phyloP scores from a whole-genome alignment of 2,329 filamentous ascomycete genomes.

The Moelleriella libera region DNA sequence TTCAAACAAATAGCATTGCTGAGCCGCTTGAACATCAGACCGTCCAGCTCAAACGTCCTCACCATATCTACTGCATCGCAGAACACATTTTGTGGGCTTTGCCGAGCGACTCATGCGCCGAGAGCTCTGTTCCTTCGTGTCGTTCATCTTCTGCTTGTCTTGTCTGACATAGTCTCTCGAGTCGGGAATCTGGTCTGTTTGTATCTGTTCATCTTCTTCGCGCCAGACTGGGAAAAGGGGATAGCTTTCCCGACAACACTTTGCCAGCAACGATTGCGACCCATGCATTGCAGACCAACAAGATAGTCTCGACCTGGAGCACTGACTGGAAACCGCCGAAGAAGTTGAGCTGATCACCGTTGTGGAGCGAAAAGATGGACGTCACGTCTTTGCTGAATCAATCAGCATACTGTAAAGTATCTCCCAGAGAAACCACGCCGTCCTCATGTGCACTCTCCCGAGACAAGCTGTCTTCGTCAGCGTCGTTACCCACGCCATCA shows the following conservation, averaged over 20 bases:
- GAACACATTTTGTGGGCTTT: constrained; percentile 1
- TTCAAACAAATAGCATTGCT: constrained; percentile 4
- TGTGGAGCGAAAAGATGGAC: constrained; percentile 17
- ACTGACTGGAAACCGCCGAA: neutral
- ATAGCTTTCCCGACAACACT: neutral
- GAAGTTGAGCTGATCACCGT: neutral
- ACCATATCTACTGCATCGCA: neutral
- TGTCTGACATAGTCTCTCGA: no score
- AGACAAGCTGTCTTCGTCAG: constrained; percentile 2
- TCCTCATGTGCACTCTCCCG: constrained; percentile 1
- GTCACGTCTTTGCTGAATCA: constrained; percentile 26
- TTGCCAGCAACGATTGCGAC: neutral
- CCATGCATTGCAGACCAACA: no score
- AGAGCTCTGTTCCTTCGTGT: neutral
- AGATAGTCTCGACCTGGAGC: no score
- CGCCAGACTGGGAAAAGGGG: neutral
- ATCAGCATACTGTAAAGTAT: constrained; percentile 7
- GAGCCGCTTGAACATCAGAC: constrained; percentile 4
- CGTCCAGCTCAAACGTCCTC: neutral
- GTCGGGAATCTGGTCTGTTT: neutral
- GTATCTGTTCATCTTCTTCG: neutral
- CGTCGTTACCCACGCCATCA: constrained; percentile 18
- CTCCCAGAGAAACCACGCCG: constrained; percentile 5
- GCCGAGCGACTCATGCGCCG: constrained; percentile 1
- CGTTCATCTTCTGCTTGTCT: no score